Evolutionary conservation across 2,329 filamentous ascomycete species (phyloP), one percentile per base, ranked within the genome.

Genomic region (Trichophyton verrucosum): DNA sequence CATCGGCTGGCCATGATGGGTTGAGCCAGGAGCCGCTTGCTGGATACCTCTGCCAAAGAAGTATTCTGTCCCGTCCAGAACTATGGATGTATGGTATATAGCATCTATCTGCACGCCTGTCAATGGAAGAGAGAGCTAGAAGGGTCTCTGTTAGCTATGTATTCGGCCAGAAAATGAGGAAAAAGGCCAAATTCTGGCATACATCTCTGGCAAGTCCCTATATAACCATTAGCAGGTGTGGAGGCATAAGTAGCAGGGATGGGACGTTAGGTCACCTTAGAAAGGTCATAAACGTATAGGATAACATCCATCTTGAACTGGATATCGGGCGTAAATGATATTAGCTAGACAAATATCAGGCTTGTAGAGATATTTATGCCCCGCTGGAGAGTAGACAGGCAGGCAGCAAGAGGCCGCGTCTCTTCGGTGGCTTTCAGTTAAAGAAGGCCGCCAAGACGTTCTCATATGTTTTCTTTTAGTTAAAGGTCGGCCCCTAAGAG

Each of bases 81-180:
- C 86, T 60, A 99, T 85, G 0, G 91, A 89, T 0, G 94, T 97
- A 73, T 99, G 94, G 67, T 97, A 97, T 59, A 99, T 84, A 60
- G 94, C 94, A 73, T 97, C 92, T 57, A 96, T 89, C 59, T 87
- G 84, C 1, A 80, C 82, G 1, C 86, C 86, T 3, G 86, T 80
- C 53, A 88, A 77, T 56, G 81, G 75, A 57, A 71, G 72, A 11
- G 81, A 85, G 71, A 84, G 81, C 75, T 82, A 66, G 4, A 33
- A 15, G 20, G 11, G 22, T 9, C 3, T 55, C 24, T n/a, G 42
- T 51, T 27, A 22, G 17, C 30, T 8, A 1, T 13, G 2, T 27
- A 8, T 49, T n/a, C n/a, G 3, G 15, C 1, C 27, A 36, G 24
- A 33, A 27, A 2, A 33, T 3, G 27, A 42, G 11, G 22, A 22